Evolutionary conservation across 169 alveolate genomes (phyloP), one percentile per base, ranked within the genome.

Genomic region (Perkinsus marinus): DNA sequence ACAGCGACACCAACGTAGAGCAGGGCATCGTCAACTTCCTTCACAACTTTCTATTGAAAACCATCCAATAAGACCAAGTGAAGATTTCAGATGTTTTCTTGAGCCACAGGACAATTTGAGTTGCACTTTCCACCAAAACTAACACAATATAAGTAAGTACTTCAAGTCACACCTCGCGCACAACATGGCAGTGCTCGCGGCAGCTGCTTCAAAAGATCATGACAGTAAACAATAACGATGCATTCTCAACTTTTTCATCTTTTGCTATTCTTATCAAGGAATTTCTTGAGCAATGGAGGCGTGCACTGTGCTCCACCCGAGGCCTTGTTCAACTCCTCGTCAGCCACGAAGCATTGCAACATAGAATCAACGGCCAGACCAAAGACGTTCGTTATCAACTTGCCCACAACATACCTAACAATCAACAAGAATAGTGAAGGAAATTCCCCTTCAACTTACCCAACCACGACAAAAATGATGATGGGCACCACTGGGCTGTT

Each of bases 331-430:
- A 57, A 30, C 79, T 93, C 94, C 90, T 94, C 96, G 26, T 93
- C 94, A 26, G 93, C 92, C 22, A 94, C 90, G 93, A 92, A 94
- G 91, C 95, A 92, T 90, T 93, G 94, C 34, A 94, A 89, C 39
- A 92, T 92, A 0, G 96, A 92, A 91, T 94, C 96, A 30, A 90
- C 90, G 38, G 94, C 94, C 36, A 92, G 90, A 10, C 92, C 93
- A 36, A 93, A 94, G 90, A 94, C 96, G 68, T 93, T 90, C 94
- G 93, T 93, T 68, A 91, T 93, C 68, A 94, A 89, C 39, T 92
- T 91, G 0, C 91, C 93, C 6, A 92, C 92, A 69, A 92, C 90
- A 91, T 92, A 92, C 39, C 94, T 91, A 16, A 57, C n/a, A n/a
- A n/a, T n/a, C n/a, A n/a, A n/a, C n/a, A n/a, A n/a, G n/a, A n/a